A percentile compares a stretch with the other conserved stretches of the same genome.
phyloP scores from a whole-genome alignment of 2,329 filamentous ascomycete species.

The Nakataea oryzae region DNA sequence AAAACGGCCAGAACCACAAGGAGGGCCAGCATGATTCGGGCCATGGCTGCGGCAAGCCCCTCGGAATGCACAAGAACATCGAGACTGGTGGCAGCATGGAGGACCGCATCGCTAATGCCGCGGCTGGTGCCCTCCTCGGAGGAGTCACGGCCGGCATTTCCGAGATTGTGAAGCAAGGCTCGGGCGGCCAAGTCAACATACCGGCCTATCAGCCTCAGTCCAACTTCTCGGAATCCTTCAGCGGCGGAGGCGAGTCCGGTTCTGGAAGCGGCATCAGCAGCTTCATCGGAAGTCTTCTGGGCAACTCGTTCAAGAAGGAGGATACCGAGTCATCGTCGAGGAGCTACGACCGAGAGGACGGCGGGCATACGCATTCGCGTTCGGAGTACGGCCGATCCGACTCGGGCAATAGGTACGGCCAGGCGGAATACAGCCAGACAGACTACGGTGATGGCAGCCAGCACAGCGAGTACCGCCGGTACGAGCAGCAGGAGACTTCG shows the following conservation, averaged over 20 bases:
- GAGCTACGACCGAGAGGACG: slow-evolving; percentile 39
- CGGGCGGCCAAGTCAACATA: slow-evolving; percentile 18
- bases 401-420: slow-evolving; percentile 42
- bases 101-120: slow-evolving; percentile 44
- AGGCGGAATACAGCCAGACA: slow-evolving; percentile 50
- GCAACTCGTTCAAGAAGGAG: slow-evolving; percentile 22
- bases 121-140: slow-evolving; percentile 45
- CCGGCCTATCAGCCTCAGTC: slow-evolving; percentile 6
- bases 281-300: slow-evolving; percentile 58
- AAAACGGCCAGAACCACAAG: slow-evolving; percentile 74
- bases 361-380: slow-evolving; percentile 49
- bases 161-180: slow-evolving; percentile 32
- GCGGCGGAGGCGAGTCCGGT: slow-evolving; percentile 27
- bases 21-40: slow-evolving; percentile 75
- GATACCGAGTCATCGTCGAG: slow-evolving; percentile 43
- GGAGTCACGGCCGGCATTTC: slow-evolving; percentile 45
- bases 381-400: slow-evolving; percentile 48
- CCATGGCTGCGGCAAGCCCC: slow-evolving; percentile 70
- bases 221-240: slow-evolving; percentile 7
- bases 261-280: slow-evolving; percentile 58
- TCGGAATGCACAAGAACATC: slow-evolving; percentile 65
- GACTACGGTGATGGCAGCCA: slow-evolving; percentile 46
- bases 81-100: slow-evolving; percentile 33
- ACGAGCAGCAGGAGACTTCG: slow-evolving; percentile 41
- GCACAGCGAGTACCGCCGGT: slow-evolving; percentile 49